Evolutionary conservation across 345 rosid species (phyloP), one percentile per base, ranked within the genome.

Genomic region (Microthlaspi erraticum): DNA sequence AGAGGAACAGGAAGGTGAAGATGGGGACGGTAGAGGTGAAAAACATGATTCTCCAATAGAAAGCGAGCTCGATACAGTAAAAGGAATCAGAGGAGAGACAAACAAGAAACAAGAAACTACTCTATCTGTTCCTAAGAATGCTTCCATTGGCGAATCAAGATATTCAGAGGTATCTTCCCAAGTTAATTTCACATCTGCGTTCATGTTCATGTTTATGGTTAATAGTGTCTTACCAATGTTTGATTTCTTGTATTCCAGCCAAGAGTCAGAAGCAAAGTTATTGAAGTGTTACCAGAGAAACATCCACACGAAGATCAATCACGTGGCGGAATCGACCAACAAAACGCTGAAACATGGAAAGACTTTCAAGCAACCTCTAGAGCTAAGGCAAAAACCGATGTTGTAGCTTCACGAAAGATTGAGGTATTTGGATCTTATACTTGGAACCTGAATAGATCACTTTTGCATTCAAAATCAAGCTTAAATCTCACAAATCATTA

Each of bases 1-100:
- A 75, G 99, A 94, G 79, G 96, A 91, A 79, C 90, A 79, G 68
- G 92, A 81, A 7, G 86, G 79, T 68, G 92, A 82, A 73, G 76
- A 13, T 75, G 70, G 44, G 9, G 68, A 58, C 2, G 75, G 67
- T 53, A 42, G 7, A 23, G 71, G 60, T 62, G 81, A 80, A 53
- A 77, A 66, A 14, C 70, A 57, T 10, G 36, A 26, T 38, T 39
- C 16, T 64, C 29, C 51, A 38, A 32, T 19, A 1, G 68, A 57
- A 61, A 74, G n/a, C 11, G 41, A 58, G 39, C 59, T 8, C 13
- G 54, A 62, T 74, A 78, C 79, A 42, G 77, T 67, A n/a, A 62
- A 61, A 36, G 78, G 64, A 73, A 20, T 45, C 53, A 61, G 66
- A 60, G 59, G 34, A 31, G 38, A 46, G 51, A 18, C 60, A 75